Percentiles rank a stretch among this genome's conserved stretches.
Conservation (phyloP, 768 basidiomycete species). For the Flagelloscypha sp. region DNA sequence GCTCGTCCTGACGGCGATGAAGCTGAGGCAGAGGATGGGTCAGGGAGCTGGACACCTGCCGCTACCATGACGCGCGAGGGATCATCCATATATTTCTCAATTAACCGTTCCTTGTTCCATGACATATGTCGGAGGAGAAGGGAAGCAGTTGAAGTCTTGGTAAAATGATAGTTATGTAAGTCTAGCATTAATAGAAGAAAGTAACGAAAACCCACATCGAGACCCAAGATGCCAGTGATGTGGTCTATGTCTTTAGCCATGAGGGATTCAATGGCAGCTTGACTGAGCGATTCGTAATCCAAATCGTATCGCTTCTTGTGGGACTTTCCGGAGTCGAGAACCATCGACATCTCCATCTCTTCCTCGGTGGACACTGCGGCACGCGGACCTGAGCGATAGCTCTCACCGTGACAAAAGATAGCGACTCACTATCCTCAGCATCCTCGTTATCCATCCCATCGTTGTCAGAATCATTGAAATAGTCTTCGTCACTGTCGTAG, state of each 20-base stretch:
- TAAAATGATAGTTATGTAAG: slow-evolving; percentile 4
- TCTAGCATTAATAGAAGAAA: neutral
- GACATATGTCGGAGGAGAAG: slow-evolving; percentile 73
- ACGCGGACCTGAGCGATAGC: too few relatives aligned
- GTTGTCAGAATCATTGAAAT: too few relatives aligned
- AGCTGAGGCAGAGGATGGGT: slow-evolving; percentile 30
- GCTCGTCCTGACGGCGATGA: slow-evolving; percentile 6
- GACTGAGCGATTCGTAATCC: slow-evolving; percentile 69
- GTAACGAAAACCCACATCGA: slow-evolving; percentile 59
- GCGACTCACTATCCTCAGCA: too few relatives aligned
- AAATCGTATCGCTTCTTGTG: slow-evolving; percentile 86
- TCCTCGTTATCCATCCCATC: too few relatives aligned
- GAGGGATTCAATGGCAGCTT: slow-evolving; percentile 64
- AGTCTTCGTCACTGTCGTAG: too few relatives aligned
- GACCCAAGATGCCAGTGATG: slow-evolving; percentile 79
- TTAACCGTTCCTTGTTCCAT: slow-evolving; percentile 96
- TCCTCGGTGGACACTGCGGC: too few relatives aligned
- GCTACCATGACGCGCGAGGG: slow-evolving; percentile 58
- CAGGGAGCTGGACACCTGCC: slow-evolving; percentile 56
- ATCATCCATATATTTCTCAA: slow-evolving; percentile 97
- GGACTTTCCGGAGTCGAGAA: too few relatives aligned
- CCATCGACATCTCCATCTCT: too few relatives aligned
- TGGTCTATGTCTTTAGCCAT: slow-evolving; percentile 79
- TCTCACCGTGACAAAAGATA: too few relatives aligned
- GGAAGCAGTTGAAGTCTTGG: slow-evolving; percentile 63